Percentiles rank a stretch among this genome's conserved stretches.
Conservation (phyloP, 768 basidiomycete genomes). For the Polyporus arcularius region DNA sequence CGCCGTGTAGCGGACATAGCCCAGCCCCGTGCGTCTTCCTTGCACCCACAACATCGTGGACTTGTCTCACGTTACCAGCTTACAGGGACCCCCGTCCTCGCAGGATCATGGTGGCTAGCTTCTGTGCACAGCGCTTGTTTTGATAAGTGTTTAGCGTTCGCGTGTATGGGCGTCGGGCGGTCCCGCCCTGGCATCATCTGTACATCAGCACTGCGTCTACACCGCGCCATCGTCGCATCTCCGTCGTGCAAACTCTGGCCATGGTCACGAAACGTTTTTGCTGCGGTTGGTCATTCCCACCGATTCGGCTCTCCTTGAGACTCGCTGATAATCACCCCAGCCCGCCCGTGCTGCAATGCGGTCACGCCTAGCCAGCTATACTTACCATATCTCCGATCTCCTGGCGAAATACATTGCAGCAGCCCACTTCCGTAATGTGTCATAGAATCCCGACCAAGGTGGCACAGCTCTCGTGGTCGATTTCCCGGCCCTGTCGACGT, state of each 20-base stretch:
- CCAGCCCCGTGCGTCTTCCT: too few relatives aligned
- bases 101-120: background rate
- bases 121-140: background rate
- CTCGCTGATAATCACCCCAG: background rate
- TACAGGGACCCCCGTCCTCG: background rate
- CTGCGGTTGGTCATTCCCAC: background rate
- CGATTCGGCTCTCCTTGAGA: background rate
- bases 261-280: background rate
- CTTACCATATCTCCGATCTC: conserved; percentile 11
- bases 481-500: background rate
- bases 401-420: conserved; percentile 1
- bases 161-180: background rate
- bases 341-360: background rate
- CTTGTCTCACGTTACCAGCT: too few relatives aligned
- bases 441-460: background rate
- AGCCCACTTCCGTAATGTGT: conserved; percentile 5
- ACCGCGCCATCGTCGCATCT: background rate
- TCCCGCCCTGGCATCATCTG: background rate
- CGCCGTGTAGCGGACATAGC: too few relatives aligned
- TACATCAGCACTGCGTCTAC: background rate
- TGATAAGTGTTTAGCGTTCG: background rate
- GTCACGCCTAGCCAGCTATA: too few relatives aligned
- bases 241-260: background rate
- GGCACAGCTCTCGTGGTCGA: conserved; percentile 4
- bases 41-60: too few relatives aligned